Evolutionary conservation across 441 rosid genomes (phyloP).

Genomic region (Breynia disticha): DNA sequence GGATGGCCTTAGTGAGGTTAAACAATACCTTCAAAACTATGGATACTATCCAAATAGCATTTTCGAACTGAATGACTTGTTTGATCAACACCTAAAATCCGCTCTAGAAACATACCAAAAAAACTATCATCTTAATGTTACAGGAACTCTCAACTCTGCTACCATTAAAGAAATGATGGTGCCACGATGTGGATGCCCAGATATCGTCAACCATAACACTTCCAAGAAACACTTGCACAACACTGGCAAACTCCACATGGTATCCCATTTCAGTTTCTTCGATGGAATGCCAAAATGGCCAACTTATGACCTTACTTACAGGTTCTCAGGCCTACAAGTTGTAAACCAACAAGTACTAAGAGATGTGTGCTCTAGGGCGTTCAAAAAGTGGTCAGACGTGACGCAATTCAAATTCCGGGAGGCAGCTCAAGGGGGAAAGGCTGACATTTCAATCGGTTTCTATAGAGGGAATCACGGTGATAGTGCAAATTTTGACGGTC

Average conservation of each 20-base stretch:
- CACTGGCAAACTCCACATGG: not conserved
- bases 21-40: constrained; percentile 15
- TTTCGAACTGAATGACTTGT: constrained; percentile 10
- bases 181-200: constrained; percentile 27
- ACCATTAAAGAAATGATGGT: constrained; percentile 18
- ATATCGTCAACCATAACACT: constrained; percentile 19
- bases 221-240: not conserved
- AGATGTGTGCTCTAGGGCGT: no score
- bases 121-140: no score
- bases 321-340: not conserved
- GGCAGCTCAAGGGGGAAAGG: no score
- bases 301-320: constrained; percentile 7
- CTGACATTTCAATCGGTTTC: no score
- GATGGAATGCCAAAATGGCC: not conserved
- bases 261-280: not conserved
- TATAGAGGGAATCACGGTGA: no score
- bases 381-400: no score
- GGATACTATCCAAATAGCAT: constrained; percentile 5
- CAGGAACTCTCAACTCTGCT: constrained; percentile 14
- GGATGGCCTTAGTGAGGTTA: constrained; percentile 14
- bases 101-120: constrained; percentile 29
- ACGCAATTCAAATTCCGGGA: no score
- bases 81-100: constrained; percentile 22
- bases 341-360: no score
- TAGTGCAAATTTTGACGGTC: no score